These are phyloP conservation scores for Phytophthora foliorum DNA, from an alignment of 352 stramenopile genomes.

Conservation along the genomic window DNA sequence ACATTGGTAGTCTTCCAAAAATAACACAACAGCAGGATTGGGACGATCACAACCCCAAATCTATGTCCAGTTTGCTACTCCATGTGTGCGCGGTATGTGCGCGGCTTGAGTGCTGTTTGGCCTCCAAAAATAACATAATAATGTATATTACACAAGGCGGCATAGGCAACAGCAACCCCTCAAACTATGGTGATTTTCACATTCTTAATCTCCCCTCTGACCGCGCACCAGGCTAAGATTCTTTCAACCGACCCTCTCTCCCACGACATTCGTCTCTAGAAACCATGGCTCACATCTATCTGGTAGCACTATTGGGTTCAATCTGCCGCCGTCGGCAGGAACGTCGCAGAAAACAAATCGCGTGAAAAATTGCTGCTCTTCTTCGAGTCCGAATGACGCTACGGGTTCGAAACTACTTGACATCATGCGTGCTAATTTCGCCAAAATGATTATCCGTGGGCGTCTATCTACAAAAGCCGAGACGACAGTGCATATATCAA, in stretches of 20 bases:
- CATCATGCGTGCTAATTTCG: background rate
- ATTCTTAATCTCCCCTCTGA: background rate
- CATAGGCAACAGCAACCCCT: background rate
- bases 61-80: background rate
- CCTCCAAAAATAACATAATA: background rate
- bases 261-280: background rate
- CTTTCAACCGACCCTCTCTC: background rate
- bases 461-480: background rate
- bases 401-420: slow-evolving; percentile 2
- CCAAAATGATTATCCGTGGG: background rate
- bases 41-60: background rate
- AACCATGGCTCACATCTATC: background rate
- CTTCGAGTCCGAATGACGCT: background rate
- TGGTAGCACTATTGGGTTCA: background rate
- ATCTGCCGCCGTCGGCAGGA: background rate
- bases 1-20: slow-evolving; percentile 1
- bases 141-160: background rate
- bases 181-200: background rate
- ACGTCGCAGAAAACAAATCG: background rate
- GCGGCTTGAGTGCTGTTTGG: background rate
- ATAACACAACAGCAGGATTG: background rate
- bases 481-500: slow-evolving; percentile 1
- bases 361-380: background rate
- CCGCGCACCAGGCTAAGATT: background rate
- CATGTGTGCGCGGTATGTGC: background rate